Conservation (phyloP, 2,329 filamentous ascomycete species). For the Cordyceps cateniannulata region DNA sequence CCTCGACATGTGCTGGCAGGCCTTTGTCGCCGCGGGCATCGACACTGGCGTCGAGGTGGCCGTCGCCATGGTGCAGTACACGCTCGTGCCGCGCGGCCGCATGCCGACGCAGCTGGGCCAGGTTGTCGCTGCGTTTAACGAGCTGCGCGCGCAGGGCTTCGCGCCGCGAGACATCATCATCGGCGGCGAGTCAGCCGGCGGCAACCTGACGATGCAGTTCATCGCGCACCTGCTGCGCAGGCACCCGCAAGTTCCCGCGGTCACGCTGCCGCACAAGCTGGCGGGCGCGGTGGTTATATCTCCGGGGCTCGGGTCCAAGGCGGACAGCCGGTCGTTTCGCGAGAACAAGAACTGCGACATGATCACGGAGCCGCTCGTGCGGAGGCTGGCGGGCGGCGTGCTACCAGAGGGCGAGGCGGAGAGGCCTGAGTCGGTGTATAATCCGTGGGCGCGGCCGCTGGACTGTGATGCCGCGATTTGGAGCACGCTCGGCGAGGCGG, state of each 20-base stretch:
- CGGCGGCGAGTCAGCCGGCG: conserved; percentile 29
- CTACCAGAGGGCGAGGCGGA: not conserved
- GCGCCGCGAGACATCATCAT: conserved; percentile 24
- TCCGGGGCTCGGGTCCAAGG: conserved; percentile 18
- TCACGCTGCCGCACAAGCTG: not conserved
- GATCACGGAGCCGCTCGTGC: not conserved
- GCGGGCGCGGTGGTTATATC: not conserved
- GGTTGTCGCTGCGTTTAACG: not conserved
- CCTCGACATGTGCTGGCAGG: conserved; percentile 21
- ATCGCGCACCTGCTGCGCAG: conserved; percentile 23
- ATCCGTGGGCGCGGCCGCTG: not conserved
- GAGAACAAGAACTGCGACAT: not conserved
- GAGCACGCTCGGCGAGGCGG: not conserved
- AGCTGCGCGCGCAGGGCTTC: conserved; percentile 25
- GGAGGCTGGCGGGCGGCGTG: not conserved
- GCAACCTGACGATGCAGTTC: conserved; percentile 24
- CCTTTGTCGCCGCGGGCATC: conserved; percentile 16
- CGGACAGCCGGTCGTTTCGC: not conserved
- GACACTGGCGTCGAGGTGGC: conserved; percentile 19
- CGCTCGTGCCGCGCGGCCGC: conserved; percentile 22
- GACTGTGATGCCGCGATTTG: not conserved
- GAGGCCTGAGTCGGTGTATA: not conserved
- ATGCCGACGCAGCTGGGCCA: conserved; percentile 4
- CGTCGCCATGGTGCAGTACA: conserved; percentile 29
- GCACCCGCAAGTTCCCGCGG: conserved; percentile 18